Evolutionary conservation across 768 basidiomycete species (phyloP).

Genomic region (Naganishia vaughanmartiniae): DNA sequence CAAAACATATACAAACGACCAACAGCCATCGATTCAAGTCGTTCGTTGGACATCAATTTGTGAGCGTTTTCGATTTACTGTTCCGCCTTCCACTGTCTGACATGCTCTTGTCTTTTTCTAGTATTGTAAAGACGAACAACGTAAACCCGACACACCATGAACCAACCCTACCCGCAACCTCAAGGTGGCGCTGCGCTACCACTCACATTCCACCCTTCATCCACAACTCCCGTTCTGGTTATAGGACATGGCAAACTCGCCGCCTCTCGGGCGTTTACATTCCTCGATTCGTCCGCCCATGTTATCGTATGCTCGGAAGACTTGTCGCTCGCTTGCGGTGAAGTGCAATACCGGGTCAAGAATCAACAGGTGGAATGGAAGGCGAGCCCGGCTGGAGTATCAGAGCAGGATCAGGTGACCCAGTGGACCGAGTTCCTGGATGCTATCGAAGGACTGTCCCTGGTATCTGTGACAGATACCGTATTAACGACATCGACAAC

Average conservation of each 20-base stretch:
- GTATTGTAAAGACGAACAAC: background rate
- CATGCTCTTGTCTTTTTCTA: background rate
- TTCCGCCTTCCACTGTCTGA: no score
- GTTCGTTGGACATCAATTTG: no score
- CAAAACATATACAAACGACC: no score
- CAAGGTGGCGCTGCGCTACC: slow-evolving; percentile 69
- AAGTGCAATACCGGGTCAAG: slow-evolving; percentile 65
- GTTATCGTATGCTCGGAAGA: slow-evolving; percentile 66
- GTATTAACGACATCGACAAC: slow-evolving; percentile 52
- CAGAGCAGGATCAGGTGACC: slow-evolving; percentile 34
- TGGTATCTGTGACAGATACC: slow-evolving; percentile 83
- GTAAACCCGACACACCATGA: background rate
- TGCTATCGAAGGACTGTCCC: slow-evolving; percentile 49
- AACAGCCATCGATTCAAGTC: no score
- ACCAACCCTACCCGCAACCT: slow-evolving; percentile 40
- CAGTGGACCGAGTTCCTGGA: slow-evolving; percentile 59
- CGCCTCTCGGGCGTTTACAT: slow-evolving; percentile 75
- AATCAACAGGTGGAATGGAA: slow-evolving; percentile 62
- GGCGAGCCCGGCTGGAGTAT: slow-evolving; percentile 50
- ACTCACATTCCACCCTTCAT: slow-evolving; percentile 67
- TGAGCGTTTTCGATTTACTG: no score
- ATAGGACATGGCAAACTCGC: slow-evolving; percentile 77
- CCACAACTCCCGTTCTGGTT: slow-evolving; percentile 59
- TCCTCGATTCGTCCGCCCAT: slow-evolving; percentile 72
- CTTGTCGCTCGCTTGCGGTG: slow-evolving; percentile 61